Conservation (phyloP, 2,329 filamentous ascomycete genomes). For the Neonectria sp. region DNA sequence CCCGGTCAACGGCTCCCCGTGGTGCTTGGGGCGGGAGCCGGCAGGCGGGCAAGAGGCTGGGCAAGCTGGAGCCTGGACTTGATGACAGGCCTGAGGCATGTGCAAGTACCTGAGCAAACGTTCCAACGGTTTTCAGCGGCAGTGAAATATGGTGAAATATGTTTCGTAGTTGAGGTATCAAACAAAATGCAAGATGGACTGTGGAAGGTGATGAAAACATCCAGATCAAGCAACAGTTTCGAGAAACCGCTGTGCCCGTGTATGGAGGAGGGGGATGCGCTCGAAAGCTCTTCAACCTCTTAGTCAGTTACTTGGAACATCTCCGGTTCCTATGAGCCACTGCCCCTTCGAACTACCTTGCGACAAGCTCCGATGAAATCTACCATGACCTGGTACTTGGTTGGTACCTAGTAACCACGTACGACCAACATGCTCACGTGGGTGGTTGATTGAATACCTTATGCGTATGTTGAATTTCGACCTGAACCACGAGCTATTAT, state of each 20-base stretch:
- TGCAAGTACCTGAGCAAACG: neutral
- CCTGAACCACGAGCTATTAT: neutral
- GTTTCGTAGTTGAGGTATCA: neutral
- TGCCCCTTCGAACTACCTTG: neutral
- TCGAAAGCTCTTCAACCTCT: neutral
- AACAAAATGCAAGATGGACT: neutral
- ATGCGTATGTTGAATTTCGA: neutral
- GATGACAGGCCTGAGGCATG: neutral
- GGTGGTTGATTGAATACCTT: too few relatives aligned
- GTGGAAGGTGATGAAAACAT: neutral
- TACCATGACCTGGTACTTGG: neutral
- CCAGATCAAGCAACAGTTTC: neutral
- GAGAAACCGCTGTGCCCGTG: neutral
- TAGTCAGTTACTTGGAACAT: too few relatives aligned
- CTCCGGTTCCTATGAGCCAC: too few relatives aligned
- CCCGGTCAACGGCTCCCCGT: neutral
- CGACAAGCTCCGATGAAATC: neutral
- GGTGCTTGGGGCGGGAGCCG: neutral
- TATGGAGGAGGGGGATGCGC: neutral
- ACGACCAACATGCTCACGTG: neutral
- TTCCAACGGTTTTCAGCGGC: neutral
- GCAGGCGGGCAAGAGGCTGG: neutral
- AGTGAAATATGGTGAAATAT: neutral
- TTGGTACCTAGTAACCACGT: constrained; percentile 5
- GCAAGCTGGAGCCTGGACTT: neutral